Evolutionary conservation across 345 rosid genomes (phyloP).

Genomic region (Aegle marmelos): DNA sequence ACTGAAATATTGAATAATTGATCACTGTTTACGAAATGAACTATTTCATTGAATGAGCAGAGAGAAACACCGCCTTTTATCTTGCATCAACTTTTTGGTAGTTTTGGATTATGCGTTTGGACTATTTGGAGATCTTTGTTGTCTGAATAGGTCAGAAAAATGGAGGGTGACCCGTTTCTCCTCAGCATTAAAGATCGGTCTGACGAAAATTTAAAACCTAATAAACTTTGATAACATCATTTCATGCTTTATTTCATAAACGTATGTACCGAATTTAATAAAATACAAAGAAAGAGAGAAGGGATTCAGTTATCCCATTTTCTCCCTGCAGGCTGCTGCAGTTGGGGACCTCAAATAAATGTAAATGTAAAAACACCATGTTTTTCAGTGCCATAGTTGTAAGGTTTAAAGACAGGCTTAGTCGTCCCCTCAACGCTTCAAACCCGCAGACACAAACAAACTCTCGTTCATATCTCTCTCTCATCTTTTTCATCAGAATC

Average conservation of each 20-base stretch:
- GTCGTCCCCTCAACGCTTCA: constrained; percentile 33
- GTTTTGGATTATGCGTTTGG: constrained; percentile 53
- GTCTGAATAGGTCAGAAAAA: constrained; percentile 26
- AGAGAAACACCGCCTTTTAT: constrained; percentile 17
- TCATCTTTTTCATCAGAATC: constrained; percentile 18
- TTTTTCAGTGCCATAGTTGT: constrained; percentile 73
- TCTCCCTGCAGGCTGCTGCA: background rate
- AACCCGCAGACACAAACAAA: constrained; percentile 41
- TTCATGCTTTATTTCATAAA: too few relatives aligned
- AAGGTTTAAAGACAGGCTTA: constrained; percentile 28
- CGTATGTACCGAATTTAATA: background rate
- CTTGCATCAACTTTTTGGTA: constrained; percentile 23
- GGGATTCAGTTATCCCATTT: constrained; percentile 18
- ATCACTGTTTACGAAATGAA: background rate
- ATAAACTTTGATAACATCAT: background rate
- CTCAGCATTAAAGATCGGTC: constrained; percentile 23
- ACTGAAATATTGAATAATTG: too few relatives aligned
- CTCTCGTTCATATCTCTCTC: constrained; percentile 18
- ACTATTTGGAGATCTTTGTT: constrained; percentile 36
- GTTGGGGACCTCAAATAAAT: constrained; percentile 23
- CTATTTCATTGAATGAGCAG: constrained; percentile 37
- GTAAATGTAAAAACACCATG: constrained; percentile 39
- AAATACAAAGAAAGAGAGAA: background rate
- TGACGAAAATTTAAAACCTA: constrained; percentile 30
- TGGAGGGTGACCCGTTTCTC: constrained; percentile 22